phyloP scores from a whole-genome alignment of 2,329 filamentous ascomycete genomes.

The Exophiala sp. region DNA sequence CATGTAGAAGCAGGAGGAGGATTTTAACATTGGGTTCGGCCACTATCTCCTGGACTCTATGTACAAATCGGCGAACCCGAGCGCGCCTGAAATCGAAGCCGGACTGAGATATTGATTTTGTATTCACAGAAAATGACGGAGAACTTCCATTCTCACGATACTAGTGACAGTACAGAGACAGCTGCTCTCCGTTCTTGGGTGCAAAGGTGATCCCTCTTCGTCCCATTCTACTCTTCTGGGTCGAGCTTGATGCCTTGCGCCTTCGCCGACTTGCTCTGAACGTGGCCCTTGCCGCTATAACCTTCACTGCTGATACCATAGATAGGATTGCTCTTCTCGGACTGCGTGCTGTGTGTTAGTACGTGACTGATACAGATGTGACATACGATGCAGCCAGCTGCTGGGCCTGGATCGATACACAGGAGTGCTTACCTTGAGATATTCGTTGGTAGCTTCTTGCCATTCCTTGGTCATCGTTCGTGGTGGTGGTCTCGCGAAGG shows the following conservation, averaged over 20 bases:
- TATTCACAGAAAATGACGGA: constrained; percentile 15
- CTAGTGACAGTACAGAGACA: constrained; percentile 18
- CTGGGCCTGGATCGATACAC: not conserved
- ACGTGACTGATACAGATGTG: not conserved
- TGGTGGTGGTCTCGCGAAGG: constrained; percentile 69
- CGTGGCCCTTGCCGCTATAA: constrained; percentile 73
- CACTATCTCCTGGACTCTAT: constrained; percentile 17
- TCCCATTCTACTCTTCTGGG: constrained; percentile 21
- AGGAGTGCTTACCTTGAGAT: constrained; percentile 65
- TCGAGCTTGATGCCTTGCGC: constrained; percentile 29
- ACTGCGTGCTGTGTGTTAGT: constrained; percentile 46
- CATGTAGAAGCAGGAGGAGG: not conserved
- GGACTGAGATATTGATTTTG: constrained; percentile 17
- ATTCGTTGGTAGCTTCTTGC: constrained; percentile 94
- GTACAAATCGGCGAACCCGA: constrained; percentile 17
- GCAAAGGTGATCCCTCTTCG: not conserved
- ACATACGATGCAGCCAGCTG: not conserved
- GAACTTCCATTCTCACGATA: constrained; percentile 18
- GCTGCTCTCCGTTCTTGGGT: not conserved
- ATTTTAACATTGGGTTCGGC: constrained; percentile 1
- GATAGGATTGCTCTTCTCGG: constrained; percentile 81
- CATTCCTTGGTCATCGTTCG: constrained; percentile 94
- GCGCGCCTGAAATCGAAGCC: constrained; percentile 5
- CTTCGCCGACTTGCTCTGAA: constrained; percentile 59
- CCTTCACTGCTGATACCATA: constrained; percentile 76